Percentiles rank a stretch among this genome's conserved stretches.
phyloP scores from a whole-genome alignment of 202 grass and related monocot genomes.

The Cymbopogon flexuosus region DNA sequence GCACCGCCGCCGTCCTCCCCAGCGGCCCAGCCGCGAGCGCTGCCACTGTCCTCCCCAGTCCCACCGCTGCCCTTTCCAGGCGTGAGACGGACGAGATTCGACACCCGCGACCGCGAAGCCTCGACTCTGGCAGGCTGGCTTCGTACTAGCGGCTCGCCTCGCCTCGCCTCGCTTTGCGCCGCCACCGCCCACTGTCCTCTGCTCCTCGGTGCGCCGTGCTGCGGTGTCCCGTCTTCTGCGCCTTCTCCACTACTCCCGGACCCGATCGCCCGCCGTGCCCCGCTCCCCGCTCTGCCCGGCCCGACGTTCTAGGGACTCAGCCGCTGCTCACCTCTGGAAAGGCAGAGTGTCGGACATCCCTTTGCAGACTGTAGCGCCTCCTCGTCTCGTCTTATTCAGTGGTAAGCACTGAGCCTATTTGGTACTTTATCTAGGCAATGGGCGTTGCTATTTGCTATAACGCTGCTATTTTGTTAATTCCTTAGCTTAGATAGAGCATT shows the following conservation, averaged over 20 bases:
- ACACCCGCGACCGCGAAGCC: too few relatives aligned
- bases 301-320: neutral
- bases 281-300: neutral
- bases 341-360: neutral
- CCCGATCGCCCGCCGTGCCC: neutral
- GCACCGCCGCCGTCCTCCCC: too few relatives aligned
- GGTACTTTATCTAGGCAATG: neutral
- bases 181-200: neutral
- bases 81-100: too few relatives aligned
- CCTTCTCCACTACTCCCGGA: neutral
- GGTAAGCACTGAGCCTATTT: neutral
- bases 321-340: neutral
- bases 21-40: too few relatives aligned
- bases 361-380: neutral
- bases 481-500: neutral
- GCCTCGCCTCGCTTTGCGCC: neutral
- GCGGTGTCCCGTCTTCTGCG: neutral
- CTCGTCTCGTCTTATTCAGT: neutral
- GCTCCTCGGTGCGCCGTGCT: neutral
- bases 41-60: too few relatives aligned
- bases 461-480: neutral
- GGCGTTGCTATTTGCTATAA: neutral
- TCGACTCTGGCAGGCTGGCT: too few relatives aligned
- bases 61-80: too few relatives aligned
- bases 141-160: neutral